Evolutionary conservation across 1,284 basidiomycete genomes (phyloP).

Genomic region (Polyporus tsugae): DNA sequence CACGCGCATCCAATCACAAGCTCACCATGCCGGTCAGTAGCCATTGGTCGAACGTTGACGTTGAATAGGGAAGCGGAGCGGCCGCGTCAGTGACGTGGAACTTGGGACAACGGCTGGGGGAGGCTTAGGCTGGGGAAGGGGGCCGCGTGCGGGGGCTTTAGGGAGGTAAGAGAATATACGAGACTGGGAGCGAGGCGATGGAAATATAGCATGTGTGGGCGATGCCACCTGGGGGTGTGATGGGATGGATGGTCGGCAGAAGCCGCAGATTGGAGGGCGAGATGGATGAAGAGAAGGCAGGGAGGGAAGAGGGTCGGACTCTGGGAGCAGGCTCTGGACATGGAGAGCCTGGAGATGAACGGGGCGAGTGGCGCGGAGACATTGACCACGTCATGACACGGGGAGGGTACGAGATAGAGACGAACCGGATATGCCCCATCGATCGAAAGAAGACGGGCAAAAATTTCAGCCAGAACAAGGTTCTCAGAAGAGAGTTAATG

Average conservation of each 20-base stretch:
- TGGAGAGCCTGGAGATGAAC: constrained; percentile 12
- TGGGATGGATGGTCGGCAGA: constrained; percentile 25
- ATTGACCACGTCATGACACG: not conserved
- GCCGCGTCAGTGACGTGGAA: constrained; percentile 5
- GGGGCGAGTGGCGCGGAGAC: constrained; percentile 10
- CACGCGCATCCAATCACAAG: constrained; percentile 18
- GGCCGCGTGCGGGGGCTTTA: constrained; percentile 21
- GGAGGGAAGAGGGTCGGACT: not conserved
- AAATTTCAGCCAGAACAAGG: constrained; percentile 19
- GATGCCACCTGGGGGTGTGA: constrained; percentile 21
- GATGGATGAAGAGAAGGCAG: constrained; percentile 2
- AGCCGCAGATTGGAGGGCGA: constrained; percentile 25
- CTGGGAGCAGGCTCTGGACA: constrained; percentile 24
- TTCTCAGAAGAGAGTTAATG: constrained; percentile 23
- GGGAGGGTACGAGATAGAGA: constrained; percentile 9
- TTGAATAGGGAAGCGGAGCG: constrained; percentile 6
- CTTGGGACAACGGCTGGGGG: not conserved
- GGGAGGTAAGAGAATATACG: constrained; percentile 14
- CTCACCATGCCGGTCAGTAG: not conserved
- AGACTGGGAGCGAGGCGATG: constrained; percentile 20
- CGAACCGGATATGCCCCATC: constrained; percentile 18
- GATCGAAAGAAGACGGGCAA: constrained; percentile 19
- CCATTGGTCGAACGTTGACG: not conserved
- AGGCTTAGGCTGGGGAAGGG: not conserved
- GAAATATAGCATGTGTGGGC: constrained; percentile 21